phyloP scores from a whole-genome alignment of 2,329 filamentous ascomycete species.

The Aspergillus puulaauensis region DNA sequence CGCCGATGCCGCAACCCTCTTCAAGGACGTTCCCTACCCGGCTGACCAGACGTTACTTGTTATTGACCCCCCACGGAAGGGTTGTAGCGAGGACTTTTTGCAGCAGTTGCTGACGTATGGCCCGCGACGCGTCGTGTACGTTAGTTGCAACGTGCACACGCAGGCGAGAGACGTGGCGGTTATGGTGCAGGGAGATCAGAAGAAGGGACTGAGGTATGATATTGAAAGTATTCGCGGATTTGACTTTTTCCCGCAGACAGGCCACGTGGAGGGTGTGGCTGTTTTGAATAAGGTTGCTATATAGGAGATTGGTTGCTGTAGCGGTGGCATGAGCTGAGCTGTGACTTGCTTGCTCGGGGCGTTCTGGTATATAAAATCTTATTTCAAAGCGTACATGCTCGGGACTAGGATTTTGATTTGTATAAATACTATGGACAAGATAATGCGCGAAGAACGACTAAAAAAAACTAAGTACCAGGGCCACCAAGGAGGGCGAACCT shows the following conservation, averaged over 20 bases:
- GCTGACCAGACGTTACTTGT: conserved; percentile 86
- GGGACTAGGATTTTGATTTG: conserved; percentile 5
- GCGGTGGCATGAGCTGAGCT: neutral
- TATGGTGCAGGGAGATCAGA: conserved; percentile 66
- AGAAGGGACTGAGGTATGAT: conserved; percentile 60
- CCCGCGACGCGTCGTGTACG: conserved; percentile 81
- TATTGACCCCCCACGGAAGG: conserved; percentile 94
- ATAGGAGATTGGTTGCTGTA: neutral
- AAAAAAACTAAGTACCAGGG: conserved; percentile 60
- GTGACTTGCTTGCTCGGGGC: neutral
- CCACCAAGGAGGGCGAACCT: conserved; percentile 92
- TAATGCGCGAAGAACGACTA: conserved; percentile 19
- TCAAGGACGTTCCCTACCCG: conserved; percentile 71
- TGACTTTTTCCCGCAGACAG: conserved; percentile 92
- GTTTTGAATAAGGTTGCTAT: conserved; percentile 48
- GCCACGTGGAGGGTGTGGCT: conserved; percentile 66
- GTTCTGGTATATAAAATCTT: neutral
- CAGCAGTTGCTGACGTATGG: conserved; percentile 75
- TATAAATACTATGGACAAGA: conserved; percentile 31
- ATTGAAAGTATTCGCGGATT: conserved; percentile 91
- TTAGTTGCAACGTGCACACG: conserved; percentile 97
- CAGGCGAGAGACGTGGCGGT: conserved; percentile 91
- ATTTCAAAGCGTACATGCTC: neutral
- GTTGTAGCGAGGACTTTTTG: conserved; percentile 84
- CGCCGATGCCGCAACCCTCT: conserved; percentile 81